phyloP scores from a whole-genome alignment of 345 rosid species.

The Lumnitzera littorea region DNA sequence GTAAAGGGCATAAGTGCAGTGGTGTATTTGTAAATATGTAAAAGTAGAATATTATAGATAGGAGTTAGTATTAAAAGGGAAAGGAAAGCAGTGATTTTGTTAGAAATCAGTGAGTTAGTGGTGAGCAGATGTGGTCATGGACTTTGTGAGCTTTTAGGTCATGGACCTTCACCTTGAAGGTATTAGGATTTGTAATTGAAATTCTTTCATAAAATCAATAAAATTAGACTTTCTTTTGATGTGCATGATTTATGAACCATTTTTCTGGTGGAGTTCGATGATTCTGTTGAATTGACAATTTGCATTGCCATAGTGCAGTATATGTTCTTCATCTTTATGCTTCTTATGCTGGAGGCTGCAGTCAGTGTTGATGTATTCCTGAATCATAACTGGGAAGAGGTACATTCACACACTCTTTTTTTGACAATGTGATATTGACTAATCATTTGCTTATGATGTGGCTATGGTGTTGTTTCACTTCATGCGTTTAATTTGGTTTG shows the following conservation, averaged over 20 bases:
- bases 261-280: constrained; percentile 8
- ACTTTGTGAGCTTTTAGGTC: no score
- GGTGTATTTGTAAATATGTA: no score
- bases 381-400: constrained; percentile 80
- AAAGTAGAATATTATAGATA: no score
- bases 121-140: no score
- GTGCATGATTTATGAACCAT: not conserved
- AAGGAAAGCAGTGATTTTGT: no score
- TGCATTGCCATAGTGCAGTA: constrained; percentile 32
- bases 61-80: no score
- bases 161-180: no score
- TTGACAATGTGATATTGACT: not conserved
- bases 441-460: not conserved
- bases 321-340: constrained; percentile 59
- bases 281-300: constrained; percentile 9
- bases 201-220: no score
- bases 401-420: constrained; percentile 9
- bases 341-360: constrained; percentile 72
- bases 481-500: constrained; percentile 2
- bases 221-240: no score
- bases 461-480: not conserved
- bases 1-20: no score
- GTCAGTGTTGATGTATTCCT: constrained; percentile 66
- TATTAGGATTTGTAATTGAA: no score
- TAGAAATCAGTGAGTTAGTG: no score